Evolutionary conservation across 176 grass and related monocot genomes (phyloP).

Genomic region (Carex kokanica): DNA sequence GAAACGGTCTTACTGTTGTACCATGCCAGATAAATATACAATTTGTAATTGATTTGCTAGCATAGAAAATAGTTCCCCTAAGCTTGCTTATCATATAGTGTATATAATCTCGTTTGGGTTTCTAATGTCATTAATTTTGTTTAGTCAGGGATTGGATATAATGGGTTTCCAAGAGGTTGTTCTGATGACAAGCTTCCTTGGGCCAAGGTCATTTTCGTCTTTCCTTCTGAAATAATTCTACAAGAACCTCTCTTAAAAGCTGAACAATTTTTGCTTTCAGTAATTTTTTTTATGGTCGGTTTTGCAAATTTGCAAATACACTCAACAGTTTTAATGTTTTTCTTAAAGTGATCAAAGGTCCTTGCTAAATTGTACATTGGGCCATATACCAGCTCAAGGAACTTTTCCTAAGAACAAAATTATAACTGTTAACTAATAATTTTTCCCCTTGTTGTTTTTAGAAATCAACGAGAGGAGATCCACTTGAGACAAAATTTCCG

Average conservation of each 20-base stretch:
- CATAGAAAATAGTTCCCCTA: neutral
- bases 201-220: conserved; percentile 62
- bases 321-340: neutral
- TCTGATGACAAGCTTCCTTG: conserved; percentile 94
- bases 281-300: neutral
- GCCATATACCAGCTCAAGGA: neutral
- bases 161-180: conserved; percentile 98
- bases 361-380: neutral
- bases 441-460: conserved; percentile 38
- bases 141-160: conserved; percentile 85
- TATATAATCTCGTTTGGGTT: neutral
- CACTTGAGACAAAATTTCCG: conserved; percentile 86
- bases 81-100: neutral
- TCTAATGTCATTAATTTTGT: conserved; percentile 25
- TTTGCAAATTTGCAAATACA: neutral
- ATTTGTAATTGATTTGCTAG: neutral
- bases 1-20: neutral
- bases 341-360: neutral
- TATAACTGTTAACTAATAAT: neutral
- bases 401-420: neutral
- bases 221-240: neutral
- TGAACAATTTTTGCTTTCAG: neutral
- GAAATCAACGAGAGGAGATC: conserved; percentile 85
- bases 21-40: neutral
- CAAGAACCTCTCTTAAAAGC: neutral